Evolutionary conservation across 1,139 yeast genomes (phyloP).

Genomic region (Debaryomyces sp.): DNA sequence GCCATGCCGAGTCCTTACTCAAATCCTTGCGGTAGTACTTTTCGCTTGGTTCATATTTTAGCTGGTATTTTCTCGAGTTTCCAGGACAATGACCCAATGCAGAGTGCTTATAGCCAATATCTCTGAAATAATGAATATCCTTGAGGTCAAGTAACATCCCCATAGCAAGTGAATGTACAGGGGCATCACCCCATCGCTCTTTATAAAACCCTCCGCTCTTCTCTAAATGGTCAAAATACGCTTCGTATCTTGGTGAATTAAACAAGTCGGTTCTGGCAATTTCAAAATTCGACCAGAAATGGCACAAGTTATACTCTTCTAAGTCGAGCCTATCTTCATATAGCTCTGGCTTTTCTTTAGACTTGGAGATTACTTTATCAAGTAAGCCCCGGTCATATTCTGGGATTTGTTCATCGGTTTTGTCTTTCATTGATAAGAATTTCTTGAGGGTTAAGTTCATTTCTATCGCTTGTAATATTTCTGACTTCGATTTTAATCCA

Average conservation of each 20-base stretch:
- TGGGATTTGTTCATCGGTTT: conserved; percentile 27
- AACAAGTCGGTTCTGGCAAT: conserved; percentile 81
- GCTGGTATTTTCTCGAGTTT: conserved; percentile 54
- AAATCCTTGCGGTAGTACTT: conserved; percentile 17
- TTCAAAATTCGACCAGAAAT: conserved; percentile 94
- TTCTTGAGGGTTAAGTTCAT: conserved; percentile 27
- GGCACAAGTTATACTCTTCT: conserved; percentile 77
- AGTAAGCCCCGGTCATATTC: conserved; percentile 30
- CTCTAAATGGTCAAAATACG: conserved; percentile 70
- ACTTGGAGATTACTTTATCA: conserved; percentile 26
- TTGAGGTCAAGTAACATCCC: conserved; percentile 68
- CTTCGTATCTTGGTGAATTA: conserved; percentile 60
- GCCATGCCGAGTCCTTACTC: conserved; percentile 38
- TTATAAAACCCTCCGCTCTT: conserved; percentile 76
- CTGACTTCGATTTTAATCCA: conserved; percentile 17
- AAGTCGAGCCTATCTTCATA: conserved; percentile 59
- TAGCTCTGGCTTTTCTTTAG: conserved; percentile 33
- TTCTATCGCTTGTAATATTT: conserved; percentile 32
- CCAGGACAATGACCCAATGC: conserved; percentile 82
- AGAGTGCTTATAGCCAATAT: conserved; percentile 84
- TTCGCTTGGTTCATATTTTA: conserved; percentile 41
- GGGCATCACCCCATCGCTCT: conserved; percentile 97
- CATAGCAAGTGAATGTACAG: conserved; percentile 82
- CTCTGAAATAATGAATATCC: conserved; percentile 86
- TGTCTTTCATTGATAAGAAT: conserved; percentile 23